A percentile compares a stretch with the other conserved stretches of the same genome.
These are phyloP conservation scores for Hypoxylon sp. DNA, from an alignment of 2,329 filamentous ascomycete species.

Conservation along the genomic window DNA sequence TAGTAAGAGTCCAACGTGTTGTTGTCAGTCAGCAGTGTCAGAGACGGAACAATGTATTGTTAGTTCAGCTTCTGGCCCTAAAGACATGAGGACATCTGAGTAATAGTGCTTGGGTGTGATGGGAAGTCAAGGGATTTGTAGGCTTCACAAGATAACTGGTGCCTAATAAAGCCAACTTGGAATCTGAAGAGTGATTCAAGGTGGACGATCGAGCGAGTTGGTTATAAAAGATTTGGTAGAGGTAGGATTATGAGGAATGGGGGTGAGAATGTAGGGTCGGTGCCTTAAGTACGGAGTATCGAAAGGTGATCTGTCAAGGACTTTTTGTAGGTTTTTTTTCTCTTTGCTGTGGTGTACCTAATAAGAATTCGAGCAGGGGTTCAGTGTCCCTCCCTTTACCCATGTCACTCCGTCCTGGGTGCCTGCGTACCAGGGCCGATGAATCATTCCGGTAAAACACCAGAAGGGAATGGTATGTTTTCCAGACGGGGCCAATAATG, in stretches of 20 bases:
- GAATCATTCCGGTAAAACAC: constrained; percentile 48
- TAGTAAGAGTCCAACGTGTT: constrained; percentile 46
- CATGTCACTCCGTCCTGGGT: constrained; percentile 41
- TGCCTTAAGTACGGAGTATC: constrained; percentile 43
- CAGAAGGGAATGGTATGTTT: constrained; percentile 51
- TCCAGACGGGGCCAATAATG: constrained; percentile 43
- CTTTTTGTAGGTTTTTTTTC: constrained; percentile 47
- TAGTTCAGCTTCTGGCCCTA: constrained; percentile 43
- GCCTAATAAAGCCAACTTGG: constrained; percentile 34
- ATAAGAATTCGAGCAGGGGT: constrained; percentile 45
- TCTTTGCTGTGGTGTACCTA: constrained; percentile 44
- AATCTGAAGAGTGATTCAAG: constrained; percentile 21
- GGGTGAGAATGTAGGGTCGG: constrained; percentile 32
- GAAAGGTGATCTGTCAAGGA: constrained; percentile 43
- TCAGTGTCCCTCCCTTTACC: constrained; percentile 39
- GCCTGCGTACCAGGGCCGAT: constrained; percentile 48
- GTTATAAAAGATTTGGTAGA: constrained; percentile 15
- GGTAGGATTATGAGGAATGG: constrained; percentile 23
- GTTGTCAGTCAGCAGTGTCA: constrained; percentile 46
- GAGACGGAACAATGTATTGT: constrained; percentile 41
- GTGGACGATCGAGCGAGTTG: constrained; percentile 12
- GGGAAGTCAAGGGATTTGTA: constrained; percentile 42
- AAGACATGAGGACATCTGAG: constrained; percentile 47
- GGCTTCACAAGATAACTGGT: constrained; percentile 29
- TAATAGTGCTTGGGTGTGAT: constrained; percentile 22